phyloP scores from a whole-genome alignment of 257 asterid genomes.

The Capsicum chinense region DNA sequence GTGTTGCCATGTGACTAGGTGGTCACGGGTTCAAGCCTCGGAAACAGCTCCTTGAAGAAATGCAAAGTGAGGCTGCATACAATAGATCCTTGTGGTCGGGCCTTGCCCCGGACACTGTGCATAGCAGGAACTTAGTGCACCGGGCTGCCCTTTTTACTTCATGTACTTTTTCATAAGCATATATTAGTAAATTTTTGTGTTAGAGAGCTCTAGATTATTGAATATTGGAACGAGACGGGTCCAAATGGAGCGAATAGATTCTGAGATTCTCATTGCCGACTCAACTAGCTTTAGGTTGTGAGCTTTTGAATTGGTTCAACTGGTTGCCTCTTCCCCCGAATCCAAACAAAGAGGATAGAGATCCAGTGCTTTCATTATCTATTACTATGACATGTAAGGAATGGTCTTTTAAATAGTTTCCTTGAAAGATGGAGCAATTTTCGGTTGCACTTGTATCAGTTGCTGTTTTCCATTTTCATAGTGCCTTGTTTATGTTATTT shows the following conservation, averaged over 20 bases:
- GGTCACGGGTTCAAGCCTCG: too few relatives aligned
- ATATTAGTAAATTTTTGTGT: not conserved
- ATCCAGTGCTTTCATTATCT: not conserved
- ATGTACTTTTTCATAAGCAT: not conserved
- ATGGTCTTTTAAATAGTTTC: not conserved
- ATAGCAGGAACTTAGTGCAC: too few relatives aligned
- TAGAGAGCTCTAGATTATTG: not conserved
- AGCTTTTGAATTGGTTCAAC: not conserved
- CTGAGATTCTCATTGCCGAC: not conserved
- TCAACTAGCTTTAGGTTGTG: not conserved
- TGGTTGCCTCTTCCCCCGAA: not conserved
- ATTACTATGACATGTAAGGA: not conserved
- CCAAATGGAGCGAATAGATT: not conserved
- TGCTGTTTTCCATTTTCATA: not conserved
- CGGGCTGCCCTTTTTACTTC: too few relatives aligned
- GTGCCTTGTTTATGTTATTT: not conserved
- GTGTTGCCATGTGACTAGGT: too few relatives aligned
- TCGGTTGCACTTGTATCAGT: not conserved
- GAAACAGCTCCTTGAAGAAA: too few relatives aligned
- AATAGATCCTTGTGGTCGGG: too few relatives aligned
- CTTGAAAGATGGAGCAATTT: not conserved
- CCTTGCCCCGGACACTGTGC: too few relatives aligned
- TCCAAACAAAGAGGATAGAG: not conserved
- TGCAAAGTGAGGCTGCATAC: too few relatives aligned
- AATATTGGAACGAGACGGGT: not conserved